Evolutionary conservation across 441 rosid genomes (phyloP), one percentile per base, ranked within the genome.

Genomic region (Rhodomyrtus psidioides): DNA sequence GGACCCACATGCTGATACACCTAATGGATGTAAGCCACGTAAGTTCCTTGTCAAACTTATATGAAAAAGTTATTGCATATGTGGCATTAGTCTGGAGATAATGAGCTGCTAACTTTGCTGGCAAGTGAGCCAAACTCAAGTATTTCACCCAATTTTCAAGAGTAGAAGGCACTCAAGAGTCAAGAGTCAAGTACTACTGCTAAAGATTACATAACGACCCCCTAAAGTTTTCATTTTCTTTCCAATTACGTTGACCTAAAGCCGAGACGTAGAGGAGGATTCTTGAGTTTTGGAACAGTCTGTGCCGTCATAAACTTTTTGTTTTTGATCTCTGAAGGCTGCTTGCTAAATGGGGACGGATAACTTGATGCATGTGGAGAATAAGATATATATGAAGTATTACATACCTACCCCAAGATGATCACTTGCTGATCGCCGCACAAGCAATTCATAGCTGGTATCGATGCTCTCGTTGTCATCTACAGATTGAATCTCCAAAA

Each of bases 131-230:
- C 89, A 89, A 90, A 26, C 86, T 85, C 70, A 56, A 84, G 84
- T 74, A 60, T 84, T n/a, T 75, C 76, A 42, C 83, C 82, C 49
- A 39, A 70, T 87, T 89, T 88, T 84, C 42, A 89, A 90, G 87
- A 90, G 85, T 93, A 90, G 91, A 91, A 89, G 93, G 89, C 93
- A 93, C 93, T 90, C 93, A 85, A 42, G 46, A 42, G 46, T 42
- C 46, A 85, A 42, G 46, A 42, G 46, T 42, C 46, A 42, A 89
- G 79, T 70, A 39, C 49, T 70, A 34, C 49, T 10, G 79, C 79
- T 39, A 39, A 70, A 39, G 49, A 70, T 39, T 39, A 39, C 46
- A 39, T 39, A 39, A 70, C 79, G 79, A 34, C n/a, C 4, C 49
- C 79, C n/a, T 39, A 34, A 70, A 39, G 79, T 24, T 39, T 70